phyloP scores from a whole-genome alignment of 306 rosid species.

The Pyrus communis region DNA sequence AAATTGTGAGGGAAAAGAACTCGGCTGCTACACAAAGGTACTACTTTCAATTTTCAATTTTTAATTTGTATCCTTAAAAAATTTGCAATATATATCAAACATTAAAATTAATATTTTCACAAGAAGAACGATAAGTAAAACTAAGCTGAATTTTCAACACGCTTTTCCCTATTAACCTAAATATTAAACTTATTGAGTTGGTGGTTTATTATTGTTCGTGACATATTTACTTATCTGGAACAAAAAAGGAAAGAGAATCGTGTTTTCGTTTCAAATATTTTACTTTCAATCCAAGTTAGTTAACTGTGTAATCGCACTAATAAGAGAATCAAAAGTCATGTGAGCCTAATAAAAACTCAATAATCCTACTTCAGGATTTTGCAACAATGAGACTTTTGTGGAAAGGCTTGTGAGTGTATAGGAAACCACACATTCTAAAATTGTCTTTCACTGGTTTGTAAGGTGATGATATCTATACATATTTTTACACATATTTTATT shows the following conservation, averaged over 20 bases:
- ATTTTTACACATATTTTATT: too few species aligned
- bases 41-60: neutral
- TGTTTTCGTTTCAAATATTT: too few species aligned
- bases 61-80: neutral
- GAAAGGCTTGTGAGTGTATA: too few species aligned
- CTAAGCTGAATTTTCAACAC: neutral
- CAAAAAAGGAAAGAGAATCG: neutral
- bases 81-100: neutral
- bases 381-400: too few species aligned
- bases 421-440: neutral
- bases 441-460: neutral
- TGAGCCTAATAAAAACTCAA: neutral
- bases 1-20: conserved; percentile 43
- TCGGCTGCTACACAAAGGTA: neutral
- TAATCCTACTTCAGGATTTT: too few species aligned
- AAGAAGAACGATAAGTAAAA: neutral
- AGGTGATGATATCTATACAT: too few species aligned
- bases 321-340: neutral
- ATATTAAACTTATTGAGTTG: neutral
- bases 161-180: neutral
- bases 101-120: neutral
- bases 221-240: neutral
- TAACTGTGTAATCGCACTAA: neutral
- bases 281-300: too few species aligned
- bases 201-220: neutral